Percentiles rank a stretch among this genome's conserved stretches.
phyloP scores from a whole-genome alignment of 129 eudicot genomes.

The Ambrosia artemisiifolia region DNA sequence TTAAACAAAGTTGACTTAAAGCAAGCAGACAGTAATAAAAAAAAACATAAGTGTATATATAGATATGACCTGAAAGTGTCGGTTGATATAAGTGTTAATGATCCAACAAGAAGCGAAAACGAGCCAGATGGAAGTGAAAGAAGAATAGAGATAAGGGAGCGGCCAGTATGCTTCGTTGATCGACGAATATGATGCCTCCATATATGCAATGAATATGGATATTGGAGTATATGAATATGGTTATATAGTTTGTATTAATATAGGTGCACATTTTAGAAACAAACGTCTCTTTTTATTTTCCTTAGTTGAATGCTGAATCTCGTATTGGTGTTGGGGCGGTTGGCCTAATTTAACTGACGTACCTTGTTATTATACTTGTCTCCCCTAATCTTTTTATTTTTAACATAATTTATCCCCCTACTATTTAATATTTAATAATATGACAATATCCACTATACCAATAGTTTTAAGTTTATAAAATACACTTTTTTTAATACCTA shows the following conservation, averaged over 20 bases:
- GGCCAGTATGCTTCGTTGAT: constrained; percentile 66
- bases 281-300: constrained; percentile 14
- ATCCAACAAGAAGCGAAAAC: constrained; percentile 71
- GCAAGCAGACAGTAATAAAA: neutral
- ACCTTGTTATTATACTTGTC: neutral
- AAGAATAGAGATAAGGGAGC: constrained; percentile 61
- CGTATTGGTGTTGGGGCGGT: constrained; percentile 40
- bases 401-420: neutral
- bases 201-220: neutral
- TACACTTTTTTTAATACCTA: too few species aligned
- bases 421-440: neutral
- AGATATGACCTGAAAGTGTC: constrained; percentile 71
- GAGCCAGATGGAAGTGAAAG: constrained; percentile 69
- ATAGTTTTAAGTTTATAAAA: too few species aligned
- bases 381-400: constrained; percentile 9
- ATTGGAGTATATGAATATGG: constrained; percentile 7
- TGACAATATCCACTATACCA: too few species aligned
- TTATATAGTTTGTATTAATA: constrained; percentile 9
- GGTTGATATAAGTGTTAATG: constrained; percentile 60
- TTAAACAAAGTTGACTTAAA: constrained; percentile 11
- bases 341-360: constrained; percentile 40
- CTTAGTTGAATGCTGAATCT: constrained; percentile 9
- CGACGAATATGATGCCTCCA: constrained; percentile 40
- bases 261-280: neutral
- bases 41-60: neutral